A percentile compares a stretch with the other conserved stretches of the same genome.
phyloP scores from a whole-genome alignment of 2,329 filamentous ascomycete genomes.

The Lasiodiplodia sp. region DNA sequence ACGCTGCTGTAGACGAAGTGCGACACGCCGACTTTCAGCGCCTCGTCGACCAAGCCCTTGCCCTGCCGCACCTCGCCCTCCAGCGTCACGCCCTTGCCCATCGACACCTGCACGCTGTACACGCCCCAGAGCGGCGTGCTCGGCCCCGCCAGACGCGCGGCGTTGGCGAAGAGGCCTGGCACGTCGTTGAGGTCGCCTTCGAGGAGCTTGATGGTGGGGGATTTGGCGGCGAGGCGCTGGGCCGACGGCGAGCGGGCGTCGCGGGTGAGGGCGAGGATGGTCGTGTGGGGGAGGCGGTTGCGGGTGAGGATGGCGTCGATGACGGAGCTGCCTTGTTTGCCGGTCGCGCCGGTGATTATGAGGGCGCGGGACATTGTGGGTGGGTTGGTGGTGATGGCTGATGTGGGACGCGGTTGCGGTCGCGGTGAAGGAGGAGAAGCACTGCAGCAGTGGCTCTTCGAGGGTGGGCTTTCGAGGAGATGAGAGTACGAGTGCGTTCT shows the following conservation, averaged over 20 bases:
- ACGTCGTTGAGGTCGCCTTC: slow-evolving; percentile 62
- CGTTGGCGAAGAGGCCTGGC: slow-evolving; percentile 57
- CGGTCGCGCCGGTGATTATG: slow-evolving; percentile 54
- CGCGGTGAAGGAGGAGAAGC: neutral
- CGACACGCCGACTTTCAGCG: slow-evolving; percentile 39
- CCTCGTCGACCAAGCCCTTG: slow-evolving; percentile 45
- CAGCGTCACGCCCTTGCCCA: slow-evolving; percentile 9
- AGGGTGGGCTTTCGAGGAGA: neutral
- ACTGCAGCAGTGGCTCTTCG: neutral
- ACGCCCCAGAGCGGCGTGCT: slow-evolving; percentile 41
- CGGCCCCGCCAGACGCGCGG: slow-evolving; percentile 42
- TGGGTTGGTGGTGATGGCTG: neutral
- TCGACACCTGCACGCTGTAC: slow-evolving; percentile 40
- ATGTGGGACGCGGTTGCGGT: neutral
- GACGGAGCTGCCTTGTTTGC: slow-evolving; percentile 53
- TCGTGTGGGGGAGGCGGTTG: slow-evolving; percentile 44
- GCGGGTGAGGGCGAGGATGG: slow-evolving; percentile 65
- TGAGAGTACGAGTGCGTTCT: neutral
- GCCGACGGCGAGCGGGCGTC: slow-evolving; percentile 58
- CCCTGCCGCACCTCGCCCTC: slow-evolving; percentile 44
- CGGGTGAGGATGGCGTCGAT: slow-evolving; percentile 48
- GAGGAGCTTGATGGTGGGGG: slow-evolving; percentile 59
- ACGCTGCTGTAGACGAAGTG: slow-evolving; percentile 48
- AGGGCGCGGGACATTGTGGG: slow-evolving; percentile 41
- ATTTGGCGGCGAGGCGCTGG: slow-evolving; percentile 55